Percentiles rank a stretch among this genome's conserved stretches.
Evolutionary conservation across 2,329 filamentous ascomycete species (phyloP).

Genomic region (Sclerotiophoma versabilis): DNA sequence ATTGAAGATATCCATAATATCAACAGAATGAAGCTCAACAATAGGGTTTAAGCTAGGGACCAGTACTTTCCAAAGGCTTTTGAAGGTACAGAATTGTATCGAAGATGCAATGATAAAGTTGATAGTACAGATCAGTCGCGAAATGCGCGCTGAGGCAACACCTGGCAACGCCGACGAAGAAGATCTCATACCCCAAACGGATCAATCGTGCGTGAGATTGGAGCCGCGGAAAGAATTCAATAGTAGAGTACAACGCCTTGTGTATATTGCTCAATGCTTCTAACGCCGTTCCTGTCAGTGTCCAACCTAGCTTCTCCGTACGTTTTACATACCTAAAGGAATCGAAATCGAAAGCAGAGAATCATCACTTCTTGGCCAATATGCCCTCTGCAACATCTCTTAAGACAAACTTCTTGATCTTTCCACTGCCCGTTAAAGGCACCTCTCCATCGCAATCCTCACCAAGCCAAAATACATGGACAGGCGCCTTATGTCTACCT

Average conservation of each 20-base stretch:
- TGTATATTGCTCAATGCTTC: neutral
- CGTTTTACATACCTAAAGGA: neutral
- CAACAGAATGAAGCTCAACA: neutral
- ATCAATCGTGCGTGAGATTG: neutral
- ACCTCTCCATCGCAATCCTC: slow-evolving; percentile 49
- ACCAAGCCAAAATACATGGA: slow-evolving; percentile 79
- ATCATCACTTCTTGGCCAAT: slow-evolving; percentile 16
- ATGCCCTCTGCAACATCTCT: slow-evolving; percentile 39
- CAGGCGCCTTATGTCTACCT: slow-evolving; percentile 62
- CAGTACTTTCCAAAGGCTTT: neutral
- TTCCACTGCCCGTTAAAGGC: slow-evolving; percentile 55
- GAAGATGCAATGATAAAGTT: too few species aligned
- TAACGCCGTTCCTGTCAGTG: neutral
- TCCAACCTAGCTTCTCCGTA: neutral
- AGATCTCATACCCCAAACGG: too few species aligned
- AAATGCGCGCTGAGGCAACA: too few species aligned
- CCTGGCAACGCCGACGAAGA: too few species aligned
- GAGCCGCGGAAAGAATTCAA: neutral
- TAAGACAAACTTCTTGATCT: slow-evolving; percentile 54
- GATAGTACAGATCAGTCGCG: too few species aligned
- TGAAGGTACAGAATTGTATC: too few species aligned
- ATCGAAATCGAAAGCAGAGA: neutral
- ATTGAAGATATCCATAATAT: neutral
- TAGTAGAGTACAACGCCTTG: neutral
- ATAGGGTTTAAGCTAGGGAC: neutral